Evolutionary conservation across 768 basidiomycete genomes (phyloP), one percentile per base, ranked within the genome.

Genomic region (Lenzites betulinus): DNA sequence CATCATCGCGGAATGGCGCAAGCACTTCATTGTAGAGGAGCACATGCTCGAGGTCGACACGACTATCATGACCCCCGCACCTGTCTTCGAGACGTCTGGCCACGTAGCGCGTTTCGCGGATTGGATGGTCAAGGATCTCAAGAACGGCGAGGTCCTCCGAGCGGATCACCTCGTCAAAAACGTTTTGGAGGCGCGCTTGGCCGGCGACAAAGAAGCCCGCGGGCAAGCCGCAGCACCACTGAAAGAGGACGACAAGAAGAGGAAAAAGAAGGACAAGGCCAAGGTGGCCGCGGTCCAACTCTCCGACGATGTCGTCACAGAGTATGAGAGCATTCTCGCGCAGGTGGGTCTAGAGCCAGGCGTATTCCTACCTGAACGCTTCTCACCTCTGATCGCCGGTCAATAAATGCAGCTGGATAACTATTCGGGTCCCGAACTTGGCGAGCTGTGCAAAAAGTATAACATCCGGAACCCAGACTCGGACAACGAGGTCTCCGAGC

Each of bases 41-140:
- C 85, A 92, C 76, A 99, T 98, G 97, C 87, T 96, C 67, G 96
- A 98, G 75, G 86, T 98, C 65, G 96, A 98, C 70, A 98, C 95
- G 25, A 98, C 97, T 39, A 89, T 97, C 77, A 97, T 98, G 89
- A 98, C 96, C 0, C 90, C 96, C 16, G 84, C 92, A 2, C 79
- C 94, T 13, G 95, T 98, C 11, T 95, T 98, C 71, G 95, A 97
- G 75, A 88, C 96, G 0, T 98, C 95, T 35, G 95, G 97, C 28
- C 97, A 98, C 77, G 96, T 98, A 62, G 95, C 95, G 43, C 86
- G 95, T 65, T 99, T 98, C 71, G 93, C 96, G 6, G 97, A 99
- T 72, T 99, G 95, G 96, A 98, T 98, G 96, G 92, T 93, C 70
- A 97, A 96, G 78, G 96, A 98, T 67, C 78, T 79, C 25, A 87